Evolutionary conservation across 257 asterid genomes (phyloP).

Genomic region (Primulina eburnea): DNA sequence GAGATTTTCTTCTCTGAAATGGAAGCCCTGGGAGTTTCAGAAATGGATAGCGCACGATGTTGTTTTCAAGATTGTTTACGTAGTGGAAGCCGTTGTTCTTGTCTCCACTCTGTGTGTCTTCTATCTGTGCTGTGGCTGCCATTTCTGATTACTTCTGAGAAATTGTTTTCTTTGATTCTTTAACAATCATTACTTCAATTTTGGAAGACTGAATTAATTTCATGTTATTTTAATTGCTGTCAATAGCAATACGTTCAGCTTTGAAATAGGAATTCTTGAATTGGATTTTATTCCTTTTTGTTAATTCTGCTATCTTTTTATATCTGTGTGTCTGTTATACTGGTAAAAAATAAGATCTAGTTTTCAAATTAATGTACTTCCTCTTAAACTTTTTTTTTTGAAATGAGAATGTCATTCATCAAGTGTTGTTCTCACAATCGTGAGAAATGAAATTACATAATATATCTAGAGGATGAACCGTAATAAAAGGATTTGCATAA

Average conservation of each 20-base stretch:
- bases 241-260: no score
- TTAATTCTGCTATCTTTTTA: no score
- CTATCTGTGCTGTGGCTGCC: constrained; percentile 46
- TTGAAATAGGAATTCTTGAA: no score
- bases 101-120: constrained; percentile 49
- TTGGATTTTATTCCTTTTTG: background rate
- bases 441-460: no score
- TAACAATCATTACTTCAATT: background rate
- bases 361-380: no score
- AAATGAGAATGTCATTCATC: no score
- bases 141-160: constrained; percentile 21
- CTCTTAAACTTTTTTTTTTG: no score
- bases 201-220: background rate
- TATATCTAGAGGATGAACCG: no score
- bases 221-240: background rate
- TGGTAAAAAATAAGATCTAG: no score
- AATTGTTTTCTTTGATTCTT: background rate
- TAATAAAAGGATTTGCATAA: no score
- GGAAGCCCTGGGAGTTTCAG: constrained; percentile 30
- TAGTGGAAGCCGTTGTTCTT: constrained; percentile 45
- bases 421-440: no score
- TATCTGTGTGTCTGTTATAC: no score
- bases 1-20: constrained; percentile 30
- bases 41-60: constrained; percentile 38
- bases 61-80: constrained; percentile 45